Evolutionary conservation across 2,329 filamentous ascomycete genomes (phyloP), one percentile per base, ranked within the genome.

Genomic region (Rutstroemia sp.): DNA sequence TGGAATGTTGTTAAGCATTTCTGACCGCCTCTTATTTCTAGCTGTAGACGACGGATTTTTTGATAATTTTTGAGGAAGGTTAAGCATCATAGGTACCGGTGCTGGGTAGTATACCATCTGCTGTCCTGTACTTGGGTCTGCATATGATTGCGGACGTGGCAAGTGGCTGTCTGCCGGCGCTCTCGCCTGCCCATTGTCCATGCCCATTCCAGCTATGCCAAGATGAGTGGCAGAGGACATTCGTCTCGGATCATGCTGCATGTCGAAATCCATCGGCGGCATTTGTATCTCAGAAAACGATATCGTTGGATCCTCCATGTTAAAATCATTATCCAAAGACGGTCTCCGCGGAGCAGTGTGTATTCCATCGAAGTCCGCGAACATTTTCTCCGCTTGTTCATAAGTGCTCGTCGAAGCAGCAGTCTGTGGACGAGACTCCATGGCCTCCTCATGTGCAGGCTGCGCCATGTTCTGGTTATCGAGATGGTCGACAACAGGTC

Each of bases 91-190:
- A 3, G 94, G 94, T 2, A 99, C 94, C 1, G 90, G 92, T 3
- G 94, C 94, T 14, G 94, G 94, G 70, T 99, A 99, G 72, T 87
- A 97, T 9, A 96, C 83, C 89, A 97, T 96, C 64, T 85, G 78
- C 62, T 92, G 83, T 4, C 83, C 86, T 1, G 86, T 86, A 25
- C 78, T 75, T 1, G 82, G 82, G 66, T 85, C 78, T 65, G 82
- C 72, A 68, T 84, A 86, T 1, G 83, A 83, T 59, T 80, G 77
- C 10, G 82, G 75, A 52, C 73, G 70, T 21, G 61, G 67, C 34
- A 66, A 69, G 50, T 58, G 56, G 51, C 57, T 57, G 3, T 25
- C 56, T n/a, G 55, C 48, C 34, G 51, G 47, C 10, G 49, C 39
- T 48, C 58, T 63, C 44, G 46, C 54, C 39, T 59, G 62, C 2